phyloP scores from a whole-genome alignment of 2,329 filamentous ascomycete genomes.

The Dryadomyces quercivorus region DNA sequence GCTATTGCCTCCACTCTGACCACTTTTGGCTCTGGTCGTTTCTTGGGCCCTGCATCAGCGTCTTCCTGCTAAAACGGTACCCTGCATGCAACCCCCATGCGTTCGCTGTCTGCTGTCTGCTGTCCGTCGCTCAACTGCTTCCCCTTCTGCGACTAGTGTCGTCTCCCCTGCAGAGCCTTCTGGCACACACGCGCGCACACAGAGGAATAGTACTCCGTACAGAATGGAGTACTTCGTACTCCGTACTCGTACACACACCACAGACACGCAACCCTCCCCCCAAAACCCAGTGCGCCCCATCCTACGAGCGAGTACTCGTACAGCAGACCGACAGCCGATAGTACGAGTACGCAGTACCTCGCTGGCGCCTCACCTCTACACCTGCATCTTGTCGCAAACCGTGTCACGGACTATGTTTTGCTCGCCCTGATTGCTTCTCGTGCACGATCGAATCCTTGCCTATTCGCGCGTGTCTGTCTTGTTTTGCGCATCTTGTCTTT shows the following conservation, averaged over 20 bases:
- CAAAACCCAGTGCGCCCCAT: background rate
- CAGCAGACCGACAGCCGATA: background rate
- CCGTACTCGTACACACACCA: no score
- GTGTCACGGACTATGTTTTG: constrained; percentile 2
- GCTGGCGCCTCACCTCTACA: background rate
- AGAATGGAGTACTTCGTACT: background rate
- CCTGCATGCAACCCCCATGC: no score
- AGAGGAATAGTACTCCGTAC: background rate
- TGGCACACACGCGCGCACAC: background rate
- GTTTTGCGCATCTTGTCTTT: background rate
- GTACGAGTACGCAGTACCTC: background rate
- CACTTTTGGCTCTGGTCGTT: no score
- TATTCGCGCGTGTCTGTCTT: background rate
- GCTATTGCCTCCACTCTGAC: no score
- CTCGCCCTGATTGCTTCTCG: background rate
- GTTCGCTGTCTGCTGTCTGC: background rate
- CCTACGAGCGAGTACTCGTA: no score
- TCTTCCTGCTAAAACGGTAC: no score
- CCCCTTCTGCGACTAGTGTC: background rate
- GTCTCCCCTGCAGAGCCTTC: background rate
- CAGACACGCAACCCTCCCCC: background rate
- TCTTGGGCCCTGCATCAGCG: no score
- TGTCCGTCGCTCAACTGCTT: background rate
- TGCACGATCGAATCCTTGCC: background rate
- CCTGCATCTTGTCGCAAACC: background rate